Base-by-base conservation (phyloP, 2,329 filamentous ascomycete genomes). In the Akanthomyces dipterigenus region DNA sequence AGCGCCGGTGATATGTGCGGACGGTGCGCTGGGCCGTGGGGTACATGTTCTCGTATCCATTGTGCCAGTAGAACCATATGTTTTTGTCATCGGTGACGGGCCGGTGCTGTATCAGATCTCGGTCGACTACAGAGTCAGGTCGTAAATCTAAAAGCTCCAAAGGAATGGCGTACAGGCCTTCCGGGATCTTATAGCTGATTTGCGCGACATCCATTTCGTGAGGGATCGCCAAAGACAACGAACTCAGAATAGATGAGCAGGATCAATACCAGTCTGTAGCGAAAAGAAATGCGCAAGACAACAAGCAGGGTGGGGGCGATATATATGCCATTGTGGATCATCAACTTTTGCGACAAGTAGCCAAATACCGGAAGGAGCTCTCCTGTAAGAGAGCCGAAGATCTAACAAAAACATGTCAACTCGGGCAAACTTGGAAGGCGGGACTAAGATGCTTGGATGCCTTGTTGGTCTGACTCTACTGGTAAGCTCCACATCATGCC, bases 21-120 rank as follows among this genome's bases (percentile, higher is more conserved):
- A 85, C 73, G 63, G 80, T 84, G 45, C 82, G 80, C 62, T 79
- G 71, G 5, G 78, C 74, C 67, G 83, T 84, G 0, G 75, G 73
- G 61, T 82, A 79, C 76, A 85, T 79, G 28, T 69, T 70, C 3
- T 65, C 48, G 65, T 77, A 80, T 31, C 82, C 82, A 3, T 70
- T 71, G 67, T 84, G 76, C 82, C 82, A 86, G 71, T 83, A 85
- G 67, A 83, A 82, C 76, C 81, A 86, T 28, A 85, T 71, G 53
- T 83, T 83, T 67, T 84, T 84, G 50, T 78, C 75, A 34, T 70
- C 68, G 0, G 71, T 67, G 31, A 79, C 68, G 22, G 77, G 72
- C 22, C 64, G 65, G 1, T 75, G 76, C 55, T 77, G 67, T 1
- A 76, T 65, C 34, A 82, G 64, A 12, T 73, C 73, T 18, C 72